These are phyloP conservation scores for Aspergillus fumigatus DNA, from an alignment of 2,329 filamentous ascomycete genomes.

Conservation along the genomic window DNA sequence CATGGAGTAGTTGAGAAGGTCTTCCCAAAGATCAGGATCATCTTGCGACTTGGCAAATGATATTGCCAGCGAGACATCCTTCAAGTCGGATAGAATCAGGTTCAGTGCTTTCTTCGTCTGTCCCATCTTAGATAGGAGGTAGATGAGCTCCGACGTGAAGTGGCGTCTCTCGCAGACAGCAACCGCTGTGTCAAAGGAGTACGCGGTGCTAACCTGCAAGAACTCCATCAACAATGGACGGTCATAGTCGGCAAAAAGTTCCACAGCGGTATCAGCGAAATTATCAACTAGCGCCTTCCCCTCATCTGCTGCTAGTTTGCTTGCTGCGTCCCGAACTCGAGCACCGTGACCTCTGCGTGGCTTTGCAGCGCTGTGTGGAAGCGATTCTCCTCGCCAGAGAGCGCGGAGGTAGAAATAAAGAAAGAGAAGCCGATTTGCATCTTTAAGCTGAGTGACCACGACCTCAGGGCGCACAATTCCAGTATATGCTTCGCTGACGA, in stretches of 20 bases:
- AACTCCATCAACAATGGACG: slow-evolving; percentile 79
- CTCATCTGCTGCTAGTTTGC: slow-evolving; percentile 50
- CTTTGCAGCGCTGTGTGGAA: slow-evolving; percentile 36
- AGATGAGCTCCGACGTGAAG: slow-evolving; percentile 90
- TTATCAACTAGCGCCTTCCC: slow-evolving; percentile 70
- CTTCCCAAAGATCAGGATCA: slow-evolving; percentile 90
- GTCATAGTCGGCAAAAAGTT: slow-evolving; percentile 81
- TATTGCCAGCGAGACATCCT: slow-evolving; percentile 88
- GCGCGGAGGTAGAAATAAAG: slow-evolving; percentile 88
- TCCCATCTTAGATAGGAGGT: slow-evolving; percentile 90
- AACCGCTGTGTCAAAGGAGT: slow-evolving; percentile 72
- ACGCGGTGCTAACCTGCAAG: slow-evolving; percentile 75
- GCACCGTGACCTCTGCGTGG: slow-evolving; percentile 33
- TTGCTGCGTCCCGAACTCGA: slow-evolving; percentile 37
- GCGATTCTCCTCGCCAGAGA: slow-evolving; percentile 73
- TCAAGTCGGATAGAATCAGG: slow-evolving; percentile 89
- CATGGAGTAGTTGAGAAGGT: slow-evolving; percentile 93
- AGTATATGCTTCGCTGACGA: slow-evolving; percentile 87
- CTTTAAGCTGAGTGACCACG: slow-evolving; percentile 73
- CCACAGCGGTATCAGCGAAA: slow-evolving; percentile 81
- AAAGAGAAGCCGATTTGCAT: slow-evolving; percentile 65
- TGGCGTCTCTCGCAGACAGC: slow-evolving; percentile 72
- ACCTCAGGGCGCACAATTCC: slow-evolving; percentile 74
- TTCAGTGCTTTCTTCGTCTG: slow-evolving; percentile 87
- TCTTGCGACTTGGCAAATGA: slow-evolving; percentile 90